A percentile compares a stretch with the other conserved stretches of the same genome.
Conservation (phyloP, 2,329 filamentous ascomycete species). For the Venturia aucupariae region DNA sequence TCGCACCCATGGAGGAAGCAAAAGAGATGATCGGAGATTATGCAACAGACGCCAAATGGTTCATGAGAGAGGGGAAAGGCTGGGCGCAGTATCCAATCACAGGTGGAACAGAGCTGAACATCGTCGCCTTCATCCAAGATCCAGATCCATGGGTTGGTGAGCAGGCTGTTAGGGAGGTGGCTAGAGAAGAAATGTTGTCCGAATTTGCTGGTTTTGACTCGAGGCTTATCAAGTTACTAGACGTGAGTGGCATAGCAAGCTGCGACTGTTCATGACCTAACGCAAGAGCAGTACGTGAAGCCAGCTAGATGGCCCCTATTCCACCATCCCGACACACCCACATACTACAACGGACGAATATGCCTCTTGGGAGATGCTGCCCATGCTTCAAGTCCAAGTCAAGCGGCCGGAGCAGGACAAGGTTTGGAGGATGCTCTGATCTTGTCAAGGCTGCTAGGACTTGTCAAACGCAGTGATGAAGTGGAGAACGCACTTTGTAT, state of each 20-base stretch:
- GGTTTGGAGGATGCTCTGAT: conserved; percentile 29
- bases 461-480: conserved; percentile 1
- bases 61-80: background rate
- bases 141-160: conserved; percentile 18
- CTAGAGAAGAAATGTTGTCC: conserved; percentile 18
- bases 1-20: conserved; percentile 6
- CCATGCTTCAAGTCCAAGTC: conserved; percentile 30
- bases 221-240: conserved; percentile 8
- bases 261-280: conserved; percentile 16
- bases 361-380: conserved; percentile 31
- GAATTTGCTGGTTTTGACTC: conserved; percentile 16
- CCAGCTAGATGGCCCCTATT: conserved; percentile 48
- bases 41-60: conserved; percentile 10
- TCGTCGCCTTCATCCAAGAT: conserved; percentile 12
- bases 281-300: conserved; percentile 15
- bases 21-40: background rate
- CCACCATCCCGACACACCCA: conserved; percentile 40
- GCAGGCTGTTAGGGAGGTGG: conserved; percentile 11
- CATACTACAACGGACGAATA: conserved; percentile 31
- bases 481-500: conserved; percentile 1
- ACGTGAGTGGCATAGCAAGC: conserved; percentile 22
- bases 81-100: conserved; percentile 9
- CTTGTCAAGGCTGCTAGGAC: conserved; percentile 9
- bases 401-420: conserved; percentile 31
- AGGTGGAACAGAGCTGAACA: conserved; percentile 9